Evolutionary conservation across 805 yeast genomes (phyloP).

Genomic region (Ogataea populi-albae): DNA sequence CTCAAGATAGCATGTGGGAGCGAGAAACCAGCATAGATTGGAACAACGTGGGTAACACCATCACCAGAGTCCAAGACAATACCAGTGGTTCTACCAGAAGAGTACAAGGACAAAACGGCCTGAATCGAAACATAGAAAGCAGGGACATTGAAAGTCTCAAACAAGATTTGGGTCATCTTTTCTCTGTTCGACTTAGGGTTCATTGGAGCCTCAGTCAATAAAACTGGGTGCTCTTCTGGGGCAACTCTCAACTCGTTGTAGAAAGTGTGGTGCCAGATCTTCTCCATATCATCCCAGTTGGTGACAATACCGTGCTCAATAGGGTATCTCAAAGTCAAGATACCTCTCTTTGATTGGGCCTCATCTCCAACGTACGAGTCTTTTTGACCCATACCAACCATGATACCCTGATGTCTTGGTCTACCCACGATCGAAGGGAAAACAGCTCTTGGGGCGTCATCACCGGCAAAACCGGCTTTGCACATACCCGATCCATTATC

Average conservation of each 20-base stretch:
- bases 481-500: conserved; percentile 99
- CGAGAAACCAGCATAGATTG: conserved; percentile 99
- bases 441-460: conserved; percentile 99
- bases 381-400: conserved; percentile 99
- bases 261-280: conserved; percentile 99
- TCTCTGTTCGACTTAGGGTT: conserved; percentile 99
- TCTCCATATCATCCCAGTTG: conserved; percentile 99
- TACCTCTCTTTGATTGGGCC: conserved; percentile 99
- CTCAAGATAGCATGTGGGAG: conserved; percentile 98
- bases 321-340: conserved; percentile 96
- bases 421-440: conserved; percentile 99
- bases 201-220: conserved; percentile 99
- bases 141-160: conserved; percentile 99
- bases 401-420: conserved; percentile 99
- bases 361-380: conserved; percentile 99
- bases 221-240: conserved; percentile 99
- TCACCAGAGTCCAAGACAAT: conserved; percentile 99
- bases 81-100: conserved; percentile 99
- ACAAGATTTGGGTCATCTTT: conserved; percentile 99
- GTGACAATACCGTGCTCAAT: conserved; percentile 99
- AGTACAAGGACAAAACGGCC: conserved; percentile 96
- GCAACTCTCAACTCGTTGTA: conserved; percentile 99
- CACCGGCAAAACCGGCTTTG: conserved; percentile 99
- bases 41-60: conserved; percentile 99
- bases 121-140: conserved; percentile 99